Conservation (phyloP, 1,139 yeast species). For the Pichia sp. region DNA sequence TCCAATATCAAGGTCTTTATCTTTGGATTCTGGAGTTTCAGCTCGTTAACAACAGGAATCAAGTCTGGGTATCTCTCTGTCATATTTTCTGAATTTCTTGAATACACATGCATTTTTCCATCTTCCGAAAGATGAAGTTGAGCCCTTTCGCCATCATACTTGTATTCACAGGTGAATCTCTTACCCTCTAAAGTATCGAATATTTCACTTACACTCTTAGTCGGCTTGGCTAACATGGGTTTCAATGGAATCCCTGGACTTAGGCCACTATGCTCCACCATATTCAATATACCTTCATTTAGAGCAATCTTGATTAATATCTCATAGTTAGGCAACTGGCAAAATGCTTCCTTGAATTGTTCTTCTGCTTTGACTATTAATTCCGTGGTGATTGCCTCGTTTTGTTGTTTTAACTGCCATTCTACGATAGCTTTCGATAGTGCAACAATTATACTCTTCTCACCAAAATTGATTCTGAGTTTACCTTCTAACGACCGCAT, state of each 20-base stretch:
- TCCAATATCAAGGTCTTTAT: slow-evolving; percentile 68
- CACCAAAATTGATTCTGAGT: slow-evolving; percentile 88
- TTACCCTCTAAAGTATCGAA: slow-evolving; percentile 82
- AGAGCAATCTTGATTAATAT: slow-evolving; percentile 63
- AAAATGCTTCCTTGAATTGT: slow-evolving; percentile 75
- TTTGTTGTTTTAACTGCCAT: slow-evolving; percentile 41
- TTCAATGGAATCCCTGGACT: slow-evolving; percentile 93
- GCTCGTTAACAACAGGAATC: slow-evolving; percentile 59
- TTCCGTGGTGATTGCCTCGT: slow-evolving; percentile 35
- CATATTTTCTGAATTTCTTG: slow-evolving; percentile 97
- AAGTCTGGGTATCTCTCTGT: slow-evolving; percentile 93
- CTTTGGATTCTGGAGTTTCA: slow-evolving; percentile 39
- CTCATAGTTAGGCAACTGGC: slow-evolving; percentile 90
- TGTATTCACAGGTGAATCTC: slow-evolving; percentile 90
- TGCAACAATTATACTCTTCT: slow-evolving; percentile 80
- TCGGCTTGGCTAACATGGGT: slow-evolving; percentile 98
- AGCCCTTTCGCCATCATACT: slow-evolving; percentile 97
- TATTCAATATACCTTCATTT: slow-evolving; percentile 59
- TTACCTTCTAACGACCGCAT: slow-evolving; percentile 91
- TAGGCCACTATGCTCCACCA: slow-evolving; percentile 65
- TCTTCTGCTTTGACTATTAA: slow-evolving; percentile 62
- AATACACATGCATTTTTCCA: slow-evolving; percentile 73
- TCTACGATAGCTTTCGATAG: slow-evolving; percentile 77
- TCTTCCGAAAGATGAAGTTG: slow-evolving; percentile 74
- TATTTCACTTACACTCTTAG: slow-evolving; percentile 86